A percentile compares a stretch with the other conserved stretches of the same genome.
Conservation (phyloP, 768 basidiomycete species). For the Russula sp. region DNA sequence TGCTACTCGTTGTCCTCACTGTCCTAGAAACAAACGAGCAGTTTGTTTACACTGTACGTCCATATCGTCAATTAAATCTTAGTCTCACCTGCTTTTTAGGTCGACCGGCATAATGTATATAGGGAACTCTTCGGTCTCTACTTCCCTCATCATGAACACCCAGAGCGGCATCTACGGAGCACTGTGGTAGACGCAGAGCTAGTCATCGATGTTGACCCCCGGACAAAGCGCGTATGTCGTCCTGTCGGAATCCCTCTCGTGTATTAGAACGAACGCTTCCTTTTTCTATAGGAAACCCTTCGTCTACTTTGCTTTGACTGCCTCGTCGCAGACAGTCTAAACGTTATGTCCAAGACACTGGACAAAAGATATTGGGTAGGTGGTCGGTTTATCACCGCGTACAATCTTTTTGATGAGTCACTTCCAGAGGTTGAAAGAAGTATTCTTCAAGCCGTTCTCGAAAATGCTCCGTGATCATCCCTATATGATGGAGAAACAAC, state of each 20-base stretch:
- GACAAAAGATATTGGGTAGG: conserved; percentile 88
- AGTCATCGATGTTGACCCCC: conserved; percentile 83
- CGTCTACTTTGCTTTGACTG: conserved; percentile 92
- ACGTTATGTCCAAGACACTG: conserved; percentile 80
- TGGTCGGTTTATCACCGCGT: conserved; percentile 20
- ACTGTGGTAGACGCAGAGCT: conserved; percentile 93
- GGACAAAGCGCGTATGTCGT: conserved; percentile 59
- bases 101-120: conserved; percentile 92
- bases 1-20: conserved; percentile 76
- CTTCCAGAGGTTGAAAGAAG: conserved; percentile 67
- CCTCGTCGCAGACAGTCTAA: conserved; percentile 79
- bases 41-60: conserved; percentile 65
- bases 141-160: conserved; percentile 87
- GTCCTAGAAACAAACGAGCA: conserved; percentile 52
- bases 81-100: conserved; percentile 46
- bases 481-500: conserved; percentile 56
- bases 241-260: neutral
- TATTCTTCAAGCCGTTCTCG: conserved; percentile 79
- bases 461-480: conserved; percentile 69
- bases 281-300: conserved; percentile 59
- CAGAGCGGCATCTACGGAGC: conserved; percentile 62
- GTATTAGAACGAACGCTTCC: conserved; percentile 20
- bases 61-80: too few species aligned
- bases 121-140: conserved; percentile 70
- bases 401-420: conserved; percentile 3